Evolutionary conservation across 768 basidiomycete genomes (phyloP), one percentile per base, ranked within the genome.

Genomic region (Albatrellus ellisii): DNA sequence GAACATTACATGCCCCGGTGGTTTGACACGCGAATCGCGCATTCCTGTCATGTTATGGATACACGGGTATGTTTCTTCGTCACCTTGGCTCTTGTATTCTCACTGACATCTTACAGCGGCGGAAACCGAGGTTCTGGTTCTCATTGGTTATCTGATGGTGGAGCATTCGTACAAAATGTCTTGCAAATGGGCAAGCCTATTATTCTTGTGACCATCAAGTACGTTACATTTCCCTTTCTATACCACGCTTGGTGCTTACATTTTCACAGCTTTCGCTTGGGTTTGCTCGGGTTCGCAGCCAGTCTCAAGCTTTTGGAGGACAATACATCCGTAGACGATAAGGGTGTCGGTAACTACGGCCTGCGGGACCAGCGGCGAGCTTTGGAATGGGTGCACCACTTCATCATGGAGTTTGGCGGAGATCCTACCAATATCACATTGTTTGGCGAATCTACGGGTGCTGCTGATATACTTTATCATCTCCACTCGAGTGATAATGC

Each of bases 31-130:
- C 3, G 62, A 63, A 35, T 77, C 79, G 29, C 67, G 63, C 32
- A 47, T 79, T 12, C 84, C 84, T 5, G 82, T 87, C 49, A 84
- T 87, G 83, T 57, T 85, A 34, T 87, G 83, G 84, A 64, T 87
- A n/a, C 84, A 87, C 60, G 84, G 84, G 83, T 86, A 51, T 33
- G 75, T 63, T 24, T 22, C 18, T 37, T 31, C 31, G 43, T 20
- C n/a, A n/a, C 26, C 21, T n/a, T 15, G 17, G 20, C n/a, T 37
- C 32, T 39, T 42, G 33, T 6, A 48, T 36, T 14, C 46, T 44
- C 39, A 27, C 35, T 29, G 43, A 26, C 39, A 37, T 40, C 42
- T 46, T 7, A 40, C 54, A 86, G 83, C 20, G 83, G 84, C 29
- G 77, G 76, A 7, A 73, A 81, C 53, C 66, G 72, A 52, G 84